Conservation (phyloP, 441 rosid species). For the Croton setiger region DNA sequence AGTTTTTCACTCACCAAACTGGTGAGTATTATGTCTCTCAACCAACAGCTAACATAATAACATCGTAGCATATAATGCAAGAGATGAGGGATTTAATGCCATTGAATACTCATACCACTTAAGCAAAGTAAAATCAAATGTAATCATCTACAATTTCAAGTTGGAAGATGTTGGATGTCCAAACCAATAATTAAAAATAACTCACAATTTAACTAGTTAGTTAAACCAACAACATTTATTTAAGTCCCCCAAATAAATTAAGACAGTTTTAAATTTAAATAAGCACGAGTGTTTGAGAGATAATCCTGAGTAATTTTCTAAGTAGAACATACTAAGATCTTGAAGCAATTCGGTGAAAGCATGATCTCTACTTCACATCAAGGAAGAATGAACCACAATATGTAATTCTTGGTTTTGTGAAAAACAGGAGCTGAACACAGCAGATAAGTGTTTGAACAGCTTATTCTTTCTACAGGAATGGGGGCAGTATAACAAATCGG, state of each 20-base stretch:
- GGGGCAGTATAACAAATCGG: conserved; percentile 84
- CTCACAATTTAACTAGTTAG: background rate
- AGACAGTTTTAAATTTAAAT: background rate
- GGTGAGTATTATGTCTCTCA: background rate
- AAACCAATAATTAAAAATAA: background rate
- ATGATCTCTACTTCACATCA: conserved; percentile 6
- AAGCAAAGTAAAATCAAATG: background rate
- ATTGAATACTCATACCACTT: background rate
- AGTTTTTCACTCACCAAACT: background rate
- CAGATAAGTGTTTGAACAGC: background rate
- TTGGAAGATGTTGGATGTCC: background rate
- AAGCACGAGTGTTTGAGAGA: background rate
- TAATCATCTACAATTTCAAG: background rate
- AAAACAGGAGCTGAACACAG: background rate
- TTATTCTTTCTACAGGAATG: conserved; percentile 50
- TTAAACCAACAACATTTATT: background rate
- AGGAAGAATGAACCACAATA: conserved; percentile 14
- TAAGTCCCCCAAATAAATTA: conserved; percentile 4
- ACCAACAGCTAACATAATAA: background rate
- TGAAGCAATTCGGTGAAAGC: conserved; percentile 5
- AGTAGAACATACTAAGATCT: conserved; percentile 6
- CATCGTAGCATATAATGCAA: background rate
- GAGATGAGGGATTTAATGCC: background rate
- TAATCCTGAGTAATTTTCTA: conserved; percentile 12
- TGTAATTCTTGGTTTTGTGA: background rate